Evolutionary conservation across 1,284 basidiomycete genomes (phyloP), one percentile per base, ranked within the genome.

Genomic region (Sanghuangporus weigelae): DNA sequence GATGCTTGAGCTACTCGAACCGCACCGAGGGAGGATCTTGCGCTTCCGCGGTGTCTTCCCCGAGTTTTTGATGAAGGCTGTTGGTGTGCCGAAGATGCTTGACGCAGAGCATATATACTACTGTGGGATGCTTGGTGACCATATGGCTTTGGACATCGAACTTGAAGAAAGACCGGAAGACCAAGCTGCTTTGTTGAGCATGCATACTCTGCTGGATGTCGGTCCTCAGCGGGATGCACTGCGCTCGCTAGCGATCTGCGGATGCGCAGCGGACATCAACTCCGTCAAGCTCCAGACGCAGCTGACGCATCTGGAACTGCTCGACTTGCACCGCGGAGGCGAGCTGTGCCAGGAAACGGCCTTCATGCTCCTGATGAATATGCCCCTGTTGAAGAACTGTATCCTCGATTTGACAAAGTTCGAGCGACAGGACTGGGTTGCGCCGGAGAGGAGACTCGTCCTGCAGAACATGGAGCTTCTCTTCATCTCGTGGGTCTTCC

Each of bases 401-500:
- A 53, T 65, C 7, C 11, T 65, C 6, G 63, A 65, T n/a, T 16
- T 65, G 21, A 62, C 59, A n/a, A n/a, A 38, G 26, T 39, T 50
- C 19, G 63, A 61, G 8, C 39, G 46, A 11, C 31, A 23, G 4
- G 44, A 31, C 8, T 57, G 53, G 36, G 16, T 14, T 5, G 35
- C 40, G 11, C 60, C 60, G 5, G 10, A 26, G 4, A 23, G 53
- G n/a, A 16, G 60, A 12, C 7, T 57, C 10, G 16, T 58, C 3
- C 36, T 65, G 35, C 8, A 35, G 11, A 61, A 57, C 26, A 38
- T 65, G 3, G 39, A 65, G 16, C 21, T 58, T 14, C 39, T 65
- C 7, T 65, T 65, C 56, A 14, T 65, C 6, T 57, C 63, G 1
- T 65, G 63, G 63, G 36, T 53, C 2, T 62, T 62, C 39, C 60